Evolutionary conservation across 345 rosid species (phyloP).

Genomic region (Rhodamnia rubescens): DNA sequence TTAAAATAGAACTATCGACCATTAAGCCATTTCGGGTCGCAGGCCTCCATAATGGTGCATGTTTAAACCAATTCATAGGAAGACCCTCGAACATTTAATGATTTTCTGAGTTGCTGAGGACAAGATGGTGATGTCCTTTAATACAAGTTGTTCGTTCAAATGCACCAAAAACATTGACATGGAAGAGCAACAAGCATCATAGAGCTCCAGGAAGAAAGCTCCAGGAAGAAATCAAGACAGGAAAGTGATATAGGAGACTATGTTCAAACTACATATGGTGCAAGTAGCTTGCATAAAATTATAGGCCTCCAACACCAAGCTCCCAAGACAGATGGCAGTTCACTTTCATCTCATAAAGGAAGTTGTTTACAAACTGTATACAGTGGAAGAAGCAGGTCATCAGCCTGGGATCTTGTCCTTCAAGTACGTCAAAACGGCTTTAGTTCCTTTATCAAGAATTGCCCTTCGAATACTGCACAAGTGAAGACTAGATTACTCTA

Average conservation of each 20-base stretch:
- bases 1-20: not conserved
- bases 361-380: not conserved
- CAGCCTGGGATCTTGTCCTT: constrained; percentile 62
- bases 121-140: not conserved
- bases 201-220: not conserved
- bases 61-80: not conserved
- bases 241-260: not conserved
- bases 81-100: not conserved
- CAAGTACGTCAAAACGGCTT: constrained; percentile 67
- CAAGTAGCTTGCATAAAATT: not conserved
- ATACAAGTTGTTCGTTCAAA: not conserved
- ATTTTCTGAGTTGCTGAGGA: not conserved
- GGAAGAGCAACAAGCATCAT: not conserved
- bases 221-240: not conserved
- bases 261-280: not conserved
- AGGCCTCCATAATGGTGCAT: not conserved
- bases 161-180: not conserved
- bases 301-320: not conserved
- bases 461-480: constrained; percentile 74
- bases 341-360: not conserved
- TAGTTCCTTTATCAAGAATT: constrained; percentile 74
- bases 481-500: not conserved
- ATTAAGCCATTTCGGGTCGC: not conserved
- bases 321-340: not conserved
- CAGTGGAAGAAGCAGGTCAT: not conserved